Base-by-base conservation (phyloP, 805 yeast species). In the Metschnikowia rubicola region DNA sequence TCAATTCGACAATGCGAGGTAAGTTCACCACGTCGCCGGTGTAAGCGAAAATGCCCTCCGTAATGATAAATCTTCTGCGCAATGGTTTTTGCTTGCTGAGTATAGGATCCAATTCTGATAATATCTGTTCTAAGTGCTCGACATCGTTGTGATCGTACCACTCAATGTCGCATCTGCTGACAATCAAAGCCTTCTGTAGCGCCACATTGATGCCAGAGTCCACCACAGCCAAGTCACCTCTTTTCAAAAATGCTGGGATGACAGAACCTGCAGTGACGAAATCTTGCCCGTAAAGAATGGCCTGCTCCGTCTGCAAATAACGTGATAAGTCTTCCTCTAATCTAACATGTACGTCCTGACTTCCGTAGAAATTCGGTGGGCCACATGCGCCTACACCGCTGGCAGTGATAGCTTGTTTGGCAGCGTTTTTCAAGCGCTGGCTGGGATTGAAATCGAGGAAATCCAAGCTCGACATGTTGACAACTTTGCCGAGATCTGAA, bases 311-410 rank as follows among this genome's bases (percentile, higher is more conserved):
- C 26, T 86, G 89, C 54, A 92, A 80, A 61, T 82, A 92, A 30
- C 72, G 64, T 10, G 97, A 82, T 50, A 94, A 67, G 52, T 82
- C 86, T 57, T 81, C 81, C 64, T 90, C 96, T 47, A 88, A 74
- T 57, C 84, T 77, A 46, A 82, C 83, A 62, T 94, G 99, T 37
- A 84, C 89, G 62, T 90, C 96, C 67, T 90, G 96, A 50, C 90
- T 86, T 51, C 99, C 99, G 65, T 91, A 94, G 60, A 94, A 94
- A 47, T 96, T 96, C 37, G 97, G 96, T 5, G 99, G 98, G 35
- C 98, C 97, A 73, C 99, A 94, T 0, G 97, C 92, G 54, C 99
- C 99, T 43, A 94, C 97, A 63, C 99, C 99, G 49, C 86, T 81
- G 48, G 74, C 73, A 39, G 73, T 72, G 51, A 94, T 81, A 19